Percentiles rank a stretch among this genome's conserved stretches.
Conservation (phyloP, 1,284 basidiomycete species). For the Cutaneotrichosporon mucoides region DNA sequence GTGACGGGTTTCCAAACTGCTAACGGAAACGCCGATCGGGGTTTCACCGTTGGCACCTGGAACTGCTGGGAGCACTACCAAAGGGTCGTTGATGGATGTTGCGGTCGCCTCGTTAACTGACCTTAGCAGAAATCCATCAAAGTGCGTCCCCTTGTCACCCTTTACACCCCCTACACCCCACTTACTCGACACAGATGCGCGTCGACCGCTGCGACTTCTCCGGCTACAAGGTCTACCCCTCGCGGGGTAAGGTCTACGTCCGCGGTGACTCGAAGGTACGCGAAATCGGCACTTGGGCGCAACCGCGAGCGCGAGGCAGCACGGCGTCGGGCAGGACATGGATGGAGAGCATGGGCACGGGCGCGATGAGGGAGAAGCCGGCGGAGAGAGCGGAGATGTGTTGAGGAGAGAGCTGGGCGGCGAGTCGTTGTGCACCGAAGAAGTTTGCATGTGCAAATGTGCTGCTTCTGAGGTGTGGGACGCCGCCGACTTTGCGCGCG, state of each 20-base stretch:
- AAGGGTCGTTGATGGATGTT: not conserved
- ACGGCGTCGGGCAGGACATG: not conserved
- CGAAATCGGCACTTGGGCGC: not conserved
- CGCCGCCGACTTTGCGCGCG: too few species aligned
- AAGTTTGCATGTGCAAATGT: too few species aligned
- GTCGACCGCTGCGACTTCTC: constrained; percentile 96
- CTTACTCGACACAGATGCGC: constrained; percentile 59
- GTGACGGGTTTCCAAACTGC: too few species aligned
- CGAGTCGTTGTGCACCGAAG: too few species aligned
- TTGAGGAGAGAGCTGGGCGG: too few species aligned
- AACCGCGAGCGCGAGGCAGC: not conserved
- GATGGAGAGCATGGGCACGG: not conserved
- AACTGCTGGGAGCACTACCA: not conserved
- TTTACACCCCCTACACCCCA: not conserved
- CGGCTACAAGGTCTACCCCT: constrained; percentile 92
- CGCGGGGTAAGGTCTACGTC: constrained; percentile 92
- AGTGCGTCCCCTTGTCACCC: constrained; percentile 3
- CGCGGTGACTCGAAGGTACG: constrained; percentile 92
- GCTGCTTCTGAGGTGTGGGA: too few species aligned
- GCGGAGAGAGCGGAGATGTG: too few species aligned
- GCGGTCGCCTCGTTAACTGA: constrained; percentile 4
- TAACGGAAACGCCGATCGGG: too few species aligned
- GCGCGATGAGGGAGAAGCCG: too few species aligned
- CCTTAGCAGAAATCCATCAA: constrained; percentile 3
- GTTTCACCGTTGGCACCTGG: not conserved